Evolutionary conservation across 257 asterid species (phyloP), one percentile per base, ranked within the genome.

Genomic region (Nicotiana tomentosiformis): DNA sequence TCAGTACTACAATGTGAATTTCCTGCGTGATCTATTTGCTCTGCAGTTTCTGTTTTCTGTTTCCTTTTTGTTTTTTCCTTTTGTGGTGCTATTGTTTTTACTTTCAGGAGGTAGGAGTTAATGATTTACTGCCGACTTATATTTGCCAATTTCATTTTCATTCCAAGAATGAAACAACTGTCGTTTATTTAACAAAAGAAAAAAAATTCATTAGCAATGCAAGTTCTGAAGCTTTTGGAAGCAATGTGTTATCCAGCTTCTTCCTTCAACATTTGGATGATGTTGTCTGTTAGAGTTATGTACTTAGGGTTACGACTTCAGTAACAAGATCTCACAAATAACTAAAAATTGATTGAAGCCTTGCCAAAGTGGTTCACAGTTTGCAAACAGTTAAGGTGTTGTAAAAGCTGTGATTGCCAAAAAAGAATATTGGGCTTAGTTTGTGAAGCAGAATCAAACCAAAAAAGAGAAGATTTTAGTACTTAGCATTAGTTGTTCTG

Each of bases 251-350:
- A 51, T 76, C 80, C 80, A 51, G 80, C 43, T 14, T 74, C 16
- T 5, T 76, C 43, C 53, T 51, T 61, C 80, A 26, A n/a, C 64
- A 51, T 76, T 74, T 76, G 64, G 37, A 26, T 76, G 20, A 26
- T 76, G 64, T 76, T 76, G 80, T 43, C 80, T 76, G 62, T 57
- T 76, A 76, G 79, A 20, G 78, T 49, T 74, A 49, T 26, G 39
- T 14, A 49, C 37, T 14, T 49, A 26, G 43, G 6, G 23, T 51
- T 26, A 74, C 2, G 9, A 74, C 18, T 74, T 74, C 29, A 35
- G 20, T 26, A 26, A 49, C 46, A 26, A 15, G 26, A 76, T 49
- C 26, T 76, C 64, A 76, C 80, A 46, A 76, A 76, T 49, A 7
- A 76, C 64, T 49, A 76, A 72, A 46, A 72, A 4, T 23, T 49